Conservation (phyloP, 1,139 yeast genomes). For the Geotrichum fermentans region DNA sequence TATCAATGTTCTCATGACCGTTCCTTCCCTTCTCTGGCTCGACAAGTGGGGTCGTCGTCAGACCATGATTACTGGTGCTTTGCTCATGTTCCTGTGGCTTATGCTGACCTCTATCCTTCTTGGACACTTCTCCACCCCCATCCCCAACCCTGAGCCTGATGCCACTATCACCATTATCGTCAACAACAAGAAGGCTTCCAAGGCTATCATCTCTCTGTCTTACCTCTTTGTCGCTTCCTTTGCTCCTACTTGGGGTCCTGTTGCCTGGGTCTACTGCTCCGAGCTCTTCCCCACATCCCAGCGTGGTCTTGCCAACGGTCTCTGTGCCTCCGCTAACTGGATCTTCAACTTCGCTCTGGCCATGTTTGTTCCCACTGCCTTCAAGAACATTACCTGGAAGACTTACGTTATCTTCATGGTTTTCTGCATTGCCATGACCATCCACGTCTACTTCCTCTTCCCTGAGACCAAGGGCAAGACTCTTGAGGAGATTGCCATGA, state of each 20-base stretch:
- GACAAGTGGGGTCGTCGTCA: slow-evolving; percentile 55
- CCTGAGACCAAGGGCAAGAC: slow-evolving; percentile 63
- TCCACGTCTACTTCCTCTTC: slow-evolving; percentile 56
- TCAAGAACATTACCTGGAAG: slow-evolving; percentile 50
- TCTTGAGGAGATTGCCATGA: slow-evolving; percentile 62
- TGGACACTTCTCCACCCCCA: slow-evolving; percentile 42
- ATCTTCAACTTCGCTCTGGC: slow-evolving; percentile 55
- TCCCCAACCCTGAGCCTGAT: slow-evolving; percentile 38
- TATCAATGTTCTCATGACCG: slow-evolving; percentile 39
- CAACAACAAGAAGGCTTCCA: slow-evolving; percentile 39
- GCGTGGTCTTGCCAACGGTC: slow-evolving; percentile 51
- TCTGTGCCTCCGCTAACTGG: slow-evolving; percentile 59
- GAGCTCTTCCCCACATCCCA: slow-evolving; percentile 56
- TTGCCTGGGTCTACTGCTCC: slow-evolving; percentile 55
- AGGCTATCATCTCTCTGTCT: slow-evolving; percentile 53
- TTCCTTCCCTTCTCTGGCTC: slow-evolving; percentile 45
- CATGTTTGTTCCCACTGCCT: slow-evolving; percentile 51
- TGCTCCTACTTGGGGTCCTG: slow-evolving; percentile 66
- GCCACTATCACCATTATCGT: slow-evolving; percentile 48
- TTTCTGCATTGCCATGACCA: slow-evolving; percentile 51
- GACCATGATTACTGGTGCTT: slow-evolving; percentile 40
- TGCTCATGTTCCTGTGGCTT: slow-evolving; percentile 44
- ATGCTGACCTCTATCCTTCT: slow-evolving; percentile 43
- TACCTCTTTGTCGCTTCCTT: slow-evolving; percentile 63
- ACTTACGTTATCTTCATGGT: slow-evolving; percentile 61